Base-by-base conservation (phyloP, 2,329 filamentous ascomycete genomes). In the Xylariaceae sp. region DNA sequence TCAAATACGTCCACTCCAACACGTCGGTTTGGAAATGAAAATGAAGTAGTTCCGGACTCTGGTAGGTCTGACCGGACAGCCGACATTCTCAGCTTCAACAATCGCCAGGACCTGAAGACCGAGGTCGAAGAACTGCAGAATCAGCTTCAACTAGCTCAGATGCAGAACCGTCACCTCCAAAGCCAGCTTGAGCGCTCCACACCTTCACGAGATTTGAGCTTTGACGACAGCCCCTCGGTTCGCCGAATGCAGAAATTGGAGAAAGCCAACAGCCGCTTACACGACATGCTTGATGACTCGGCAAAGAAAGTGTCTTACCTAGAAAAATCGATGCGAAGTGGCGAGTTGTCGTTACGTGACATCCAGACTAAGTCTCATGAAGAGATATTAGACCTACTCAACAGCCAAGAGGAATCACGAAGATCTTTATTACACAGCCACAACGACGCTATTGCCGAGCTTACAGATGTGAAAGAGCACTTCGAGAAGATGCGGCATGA, bases 201-300 rank as follows among this genome's bases (percentile, higher is more conserved):
- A 0, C 84, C 87, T 3, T 75, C 74, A 5, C 81, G 81, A 20
- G 87, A 89, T 51, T 72, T 75, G 29, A 84, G 78, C 24, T 77
- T 85, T 51, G 88, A 93, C 33, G 87, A 94, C 37, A 93, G 87
- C 62, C 90, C 91, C 1, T 93, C 91, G 1, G 70, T 89, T 41
- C 83, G 87, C 49, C 86, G 94, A 13, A 87, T 96, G 65, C 89
- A 96, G 68, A 93, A 97, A 74, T 82, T 97, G 4, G 93, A 97
- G 73, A 86, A 91, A 63, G 93, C 90, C 68, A 97, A 97, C 73
- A 92, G 83, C 70, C 86, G 92, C 51, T 81, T 97, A 11, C 93
- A 97, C 67, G 91, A 96, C 59, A 91, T 96, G 83, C 86, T 97
- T 4, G 93, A 97, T 71, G 92, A 97, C 70, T 97, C 93, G 2